phyloP scores from a whole-genome alignment of 139 green algal genomes.

The Volvox reticuliferus region DNA sequence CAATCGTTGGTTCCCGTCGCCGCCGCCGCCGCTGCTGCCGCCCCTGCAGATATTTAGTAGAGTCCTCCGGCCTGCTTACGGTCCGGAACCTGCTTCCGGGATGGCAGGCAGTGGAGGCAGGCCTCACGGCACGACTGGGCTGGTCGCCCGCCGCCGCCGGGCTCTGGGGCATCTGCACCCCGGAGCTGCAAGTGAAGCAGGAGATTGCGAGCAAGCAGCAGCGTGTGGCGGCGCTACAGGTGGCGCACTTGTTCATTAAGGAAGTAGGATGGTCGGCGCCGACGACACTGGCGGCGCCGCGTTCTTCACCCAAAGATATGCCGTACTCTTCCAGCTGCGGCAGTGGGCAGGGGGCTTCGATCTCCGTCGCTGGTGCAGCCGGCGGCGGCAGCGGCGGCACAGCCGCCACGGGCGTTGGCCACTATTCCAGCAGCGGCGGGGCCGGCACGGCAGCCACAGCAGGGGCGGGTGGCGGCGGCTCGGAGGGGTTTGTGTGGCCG shows the following conservation, averaged over 20 bases:
- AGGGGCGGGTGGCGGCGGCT: background rate
- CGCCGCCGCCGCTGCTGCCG: background rate
- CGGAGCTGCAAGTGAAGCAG: slow-evolving; percentile 26
- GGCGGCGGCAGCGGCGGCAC: background rate
- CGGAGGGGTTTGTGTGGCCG: background rate
- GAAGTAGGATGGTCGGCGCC: slow-evolving; percentile 41
- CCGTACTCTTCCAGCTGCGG: background rate
- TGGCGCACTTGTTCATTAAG: slow-evolving; percentile 41
- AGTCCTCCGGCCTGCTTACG: slow-evolving; percentile 10
- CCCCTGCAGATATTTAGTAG: slow-evolving; percentile 2
- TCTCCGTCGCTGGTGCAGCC: background rate
- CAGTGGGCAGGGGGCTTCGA: background rate
- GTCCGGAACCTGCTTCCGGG: slow-evolving; percentile 28
- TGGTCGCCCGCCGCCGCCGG: slow-evolving; percentile 10
- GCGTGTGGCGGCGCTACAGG: slow-evolving; percentile 33
- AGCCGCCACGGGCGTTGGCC: background rate
- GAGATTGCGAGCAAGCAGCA: slow-evolving; percentile 41
- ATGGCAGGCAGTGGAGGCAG: slow-evolving; percentile 28
- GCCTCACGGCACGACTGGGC: background rate
- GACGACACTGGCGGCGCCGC: background rate
- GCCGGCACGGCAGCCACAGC: background rate
- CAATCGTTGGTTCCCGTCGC: no score
- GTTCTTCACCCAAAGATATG: slow-evolving; percentile 12
- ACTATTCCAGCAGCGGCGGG: no score
- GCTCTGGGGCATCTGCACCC: background rate